Percentiles rank a stretch among this genome's conserved stretches.
These are phyloP conservation scores for Agastache rugosa DNA, from an alignment of 257 asterid species.

Conservation along the genomic window DNA sequence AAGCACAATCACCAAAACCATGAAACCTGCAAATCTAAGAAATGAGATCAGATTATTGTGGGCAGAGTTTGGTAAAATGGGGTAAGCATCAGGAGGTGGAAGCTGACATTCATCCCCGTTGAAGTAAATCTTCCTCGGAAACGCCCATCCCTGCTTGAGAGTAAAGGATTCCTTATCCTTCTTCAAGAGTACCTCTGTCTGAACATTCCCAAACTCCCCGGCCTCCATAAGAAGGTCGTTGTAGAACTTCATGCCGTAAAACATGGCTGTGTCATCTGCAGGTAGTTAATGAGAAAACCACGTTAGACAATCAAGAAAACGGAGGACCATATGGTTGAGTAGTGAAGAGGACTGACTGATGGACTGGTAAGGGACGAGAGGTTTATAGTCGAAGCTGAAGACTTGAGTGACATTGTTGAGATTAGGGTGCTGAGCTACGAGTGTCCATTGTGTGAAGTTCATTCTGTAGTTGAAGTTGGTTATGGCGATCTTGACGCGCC, in stretches of 20 bases:
- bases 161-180: conserved; percentile 12
- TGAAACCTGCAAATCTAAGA: background rate
- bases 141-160: conserved; percentile 11
- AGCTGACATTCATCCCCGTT: conserved; percentile 8
- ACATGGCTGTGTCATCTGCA: conserved; percentile 18
- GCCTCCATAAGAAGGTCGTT: conserved; percentile 18
- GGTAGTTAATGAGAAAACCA: background rate
- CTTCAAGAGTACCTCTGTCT: background rate
- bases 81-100: conserved; percentile 2
- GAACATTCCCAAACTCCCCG: background rate
- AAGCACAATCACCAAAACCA: background rate
- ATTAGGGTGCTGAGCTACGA: conserved; percentile 6
- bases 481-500: conserved; percentile 17
- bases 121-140: conserved; percentile 7
- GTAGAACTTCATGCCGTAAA: conserved; percentile 17
- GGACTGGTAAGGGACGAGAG: conserved; percentile 4
- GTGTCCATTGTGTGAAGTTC: conserved; percentile 19
- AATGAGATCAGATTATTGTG: background rate
- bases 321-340: background rate
- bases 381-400: conserved; percentile 12
- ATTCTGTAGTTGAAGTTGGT: conserved; percentile 21
- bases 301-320: background rate
- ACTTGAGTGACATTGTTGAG: conserved; percentile 19
- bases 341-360: background rate
- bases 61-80: conserved; percentile 10